phyloP scores from a whole-genome alignment of 2,329 filamentous ascomycete species.

The Hypoxylon sp. region DNA sequence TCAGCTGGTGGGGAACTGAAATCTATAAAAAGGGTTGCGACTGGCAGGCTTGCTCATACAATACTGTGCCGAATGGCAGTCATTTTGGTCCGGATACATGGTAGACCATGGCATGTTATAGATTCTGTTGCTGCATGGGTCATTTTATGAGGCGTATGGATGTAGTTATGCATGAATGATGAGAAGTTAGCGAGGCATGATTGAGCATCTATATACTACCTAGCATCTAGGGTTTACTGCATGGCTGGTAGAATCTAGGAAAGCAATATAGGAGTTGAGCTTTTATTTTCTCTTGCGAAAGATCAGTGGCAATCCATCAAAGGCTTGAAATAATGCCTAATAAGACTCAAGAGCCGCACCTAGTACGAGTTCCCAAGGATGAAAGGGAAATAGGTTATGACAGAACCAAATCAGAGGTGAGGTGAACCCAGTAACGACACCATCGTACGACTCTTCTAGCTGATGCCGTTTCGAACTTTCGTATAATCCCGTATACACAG shows the following conservation, averaged over 20 bases:
- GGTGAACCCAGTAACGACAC: not conserved
- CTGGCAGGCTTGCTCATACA: conserved; percentile 84
- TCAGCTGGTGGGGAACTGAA: conserved; percentile 91
- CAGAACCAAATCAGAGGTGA: no score
- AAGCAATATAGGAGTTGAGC: conserved; percentile 3
- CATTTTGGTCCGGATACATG: conserved; percentile 76
- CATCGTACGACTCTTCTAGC: not conserved
- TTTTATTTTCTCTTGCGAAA: not conserved
- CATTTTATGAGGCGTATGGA: not conserved
- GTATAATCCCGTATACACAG: not conserved
- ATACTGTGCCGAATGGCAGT: conserved; percentile 71
- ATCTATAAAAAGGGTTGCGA: conserved; percentile 88
- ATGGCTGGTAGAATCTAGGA: conserved; percentile 21
- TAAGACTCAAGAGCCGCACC: not conserved
- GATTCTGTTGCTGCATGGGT: not conserved
- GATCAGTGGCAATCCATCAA: not conserved
- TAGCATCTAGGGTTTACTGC: conserved; percentile 23
- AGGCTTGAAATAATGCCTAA: not conserved
- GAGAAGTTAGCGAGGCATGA: conserved; percentile 1
- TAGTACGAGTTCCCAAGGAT: not conserved
- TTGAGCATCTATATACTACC: conserved; percentile 12
- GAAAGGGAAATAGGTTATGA: no score
- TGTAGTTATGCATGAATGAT: conserved; percentile 7
- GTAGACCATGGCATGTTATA: conserved; percentile 55
- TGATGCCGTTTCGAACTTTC: not conserved